Conservation (phyloP, 2,329 filamentous ascomycete genomes). For the Monilinia laxa region DNA sequence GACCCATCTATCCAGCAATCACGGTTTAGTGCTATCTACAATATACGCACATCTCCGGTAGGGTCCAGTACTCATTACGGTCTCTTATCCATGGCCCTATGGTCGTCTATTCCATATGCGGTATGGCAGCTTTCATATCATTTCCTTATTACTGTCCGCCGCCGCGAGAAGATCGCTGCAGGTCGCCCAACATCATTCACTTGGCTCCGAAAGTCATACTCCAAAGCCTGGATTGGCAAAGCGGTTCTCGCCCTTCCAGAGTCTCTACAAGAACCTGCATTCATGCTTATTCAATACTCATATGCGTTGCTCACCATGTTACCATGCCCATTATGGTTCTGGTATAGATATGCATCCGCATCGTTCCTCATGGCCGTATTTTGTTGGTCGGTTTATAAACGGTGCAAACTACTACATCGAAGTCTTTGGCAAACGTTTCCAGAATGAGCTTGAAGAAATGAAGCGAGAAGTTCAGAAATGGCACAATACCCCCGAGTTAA, state of each 20-base stretch:
- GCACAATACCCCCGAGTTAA: slow-evolving; percentile 63
- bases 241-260: slow-evolving; percentile 77
- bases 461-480: slow-evolving; percentile 86
- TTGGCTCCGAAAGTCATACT: slow-evolving; percentile 90
- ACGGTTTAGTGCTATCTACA: slow-evolving; percentile 82
- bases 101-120: slow-evolving; percentile 90
- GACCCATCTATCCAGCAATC: slow-evolving; percentile 61
- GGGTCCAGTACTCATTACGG: slow-evolving; percentile 79
- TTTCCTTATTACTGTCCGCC: slow-evolving; percentile 89
- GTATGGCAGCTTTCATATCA: slow-evolving; percentile 94
- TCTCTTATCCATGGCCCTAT: slow-evolving; percentile 81
- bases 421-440: slow-evolving; percentile 93
- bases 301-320: slow-evolving; percentile 94
- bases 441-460: slow-evolving; percentile 90
- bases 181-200: slow-evolving; percentile 96
- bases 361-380: slow-evolving; percentile 81
- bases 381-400: slow-evolving; percentile 94
- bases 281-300: slow-evolving; percentile 92
- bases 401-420: slow-evolving; percentile 98
- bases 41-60: slow-evolving; percentile 67
- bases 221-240: slow-evolving; percentile 84
- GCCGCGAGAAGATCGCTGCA: slow-evolving; percentile 93
- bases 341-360: slow-evolving; percentile 76
- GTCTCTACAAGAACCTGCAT: slow-evolving; percentile 77
- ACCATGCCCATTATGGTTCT: slow-evolving; percentile 93